Evolutionary conservation across 2,329 filamentous ascomycete species (phyloP), one percentile per base, ranked within the genome.

Genomic region (Westerdykella aurantiaca): DNA sequence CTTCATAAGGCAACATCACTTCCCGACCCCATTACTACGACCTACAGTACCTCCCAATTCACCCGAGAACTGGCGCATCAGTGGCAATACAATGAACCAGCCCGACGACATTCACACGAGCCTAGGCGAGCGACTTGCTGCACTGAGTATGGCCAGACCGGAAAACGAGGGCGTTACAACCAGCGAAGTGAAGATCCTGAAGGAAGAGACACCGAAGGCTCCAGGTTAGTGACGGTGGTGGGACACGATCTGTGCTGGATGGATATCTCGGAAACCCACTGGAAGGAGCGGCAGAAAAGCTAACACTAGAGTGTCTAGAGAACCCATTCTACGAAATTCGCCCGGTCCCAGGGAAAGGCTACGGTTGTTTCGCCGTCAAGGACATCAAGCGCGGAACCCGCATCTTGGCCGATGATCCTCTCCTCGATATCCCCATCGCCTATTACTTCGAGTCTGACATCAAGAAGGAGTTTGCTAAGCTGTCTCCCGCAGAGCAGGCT

Each of bases 341-440:
- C 18, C 48, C 50, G 4, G 53, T 66, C 5, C 55, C 63, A 1
- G 58, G 58, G 31, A 72, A 70, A 50, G 72, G 71, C 16, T 63
- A 69, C 23, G 72, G 71, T 38, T 63, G 69, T 41, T 63, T 73
- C 45, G 71, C 71, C 1, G 48, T 56, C 4, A 44, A 49, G 7
- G n/a, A 39, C 16, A 66, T 74, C 35, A 43, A 57, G 25, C 55
- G 51, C 17, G 69, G 70, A 11, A 68, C 66, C 1, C 63, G 63
- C 23, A 67, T 74, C 41, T 57, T 73, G 11, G 56, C 56, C 21
- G 71, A 73, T 39, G 22, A 46, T 1, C 64, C 71, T 0, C 61
- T 72, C 2, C 56, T 73, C 45, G 46, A 64, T 44, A 48, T 68
- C 4, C 44, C 58, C 12, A 55, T 52, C 2, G 53, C 52, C 4